A percentile compares a stretch with the other conserved stretches of the same genome.
Conservation (phyloP, 1,139 yeast species). For the Candida anutae region DNA sequence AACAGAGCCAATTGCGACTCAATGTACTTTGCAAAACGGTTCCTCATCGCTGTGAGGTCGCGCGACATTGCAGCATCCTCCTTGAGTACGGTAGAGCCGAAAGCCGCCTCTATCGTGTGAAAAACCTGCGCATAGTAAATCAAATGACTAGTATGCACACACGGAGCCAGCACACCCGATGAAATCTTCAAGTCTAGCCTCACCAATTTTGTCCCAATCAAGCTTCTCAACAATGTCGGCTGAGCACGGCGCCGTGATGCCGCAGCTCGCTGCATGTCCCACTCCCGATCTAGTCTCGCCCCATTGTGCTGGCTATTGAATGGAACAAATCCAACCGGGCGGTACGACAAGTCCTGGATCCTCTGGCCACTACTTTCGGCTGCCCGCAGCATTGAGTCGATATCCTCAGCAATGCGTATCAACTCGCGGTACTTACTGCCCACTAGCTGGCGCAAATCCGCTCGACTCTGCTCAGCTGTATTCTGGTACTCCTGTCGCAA, state of each 20-base stretch:
- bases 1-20: slow-evolving; percentile 20
- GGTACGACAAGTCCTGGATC: slow-evolving; percentile 27
- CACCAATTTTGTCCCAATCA: slow-evolving; percentile 22
- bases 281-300: slow-evolving; percentile 14
- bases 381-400: slow-evolving; percentile 43
- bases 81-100: slow-evolving; percentile 14
- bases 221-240: slow-evolving; percentile 19
- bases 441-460: slow-evolving; percentile 48
- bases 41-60: slow-evolving; percentile 17
- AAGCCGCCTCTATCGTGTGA: slow-evolving; percentile 21
- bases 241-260: slow-evolving; percentile 9
- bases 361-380: slow-evolving; percentile 22
- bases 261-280: slow-evolving; percentile 10
- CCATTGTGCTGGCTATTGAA: slow-evolving; percentile 17
- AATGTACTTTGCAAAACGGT: slow-evolving; percentile 16
- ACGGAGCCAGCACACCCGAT: slow-evolving; percentile 4
- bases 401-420: slow-evolving; percentile 61
- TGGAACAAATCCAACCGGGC: slow-evolving; percentile 20
- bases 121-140: slow-evolving; percentile 30
- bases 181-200: slow-evolving; percentile 17
- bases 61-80: slow-evolving; percentile 9
- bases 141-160: slow-evolving; percentile 20
- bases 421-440: slow-evolving; percentile 63
- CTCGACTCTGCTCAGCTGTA: slow-evolving; percentile 15
- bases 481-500: slow-evolving; percentile 22